Evolutionary conservation across 495 filamentous ascomycete species (phyloP).

Genomic region (Aspergillus sparsus): DNA sequence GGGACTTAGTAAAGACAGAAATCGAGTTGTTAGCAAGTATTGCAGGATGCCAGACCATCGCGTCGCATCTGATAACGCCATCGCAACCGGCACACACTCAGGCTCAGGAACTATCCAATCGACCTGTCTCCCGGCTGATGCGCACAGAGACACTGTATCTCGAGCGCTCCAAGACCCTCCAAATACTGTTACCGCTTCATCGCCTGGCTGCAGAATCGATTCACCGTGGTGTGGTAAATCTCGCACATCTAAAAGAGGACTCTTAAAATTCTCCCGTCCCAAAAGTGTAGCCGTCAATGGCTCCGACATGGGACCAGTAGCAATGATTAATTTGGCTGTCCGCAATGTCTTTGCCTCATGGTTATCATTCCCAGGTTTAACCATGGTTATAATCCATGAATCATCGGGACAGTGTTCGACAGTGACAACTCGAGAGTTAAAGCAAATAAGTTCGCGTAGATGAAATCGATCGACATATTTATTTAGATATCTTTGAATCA

Average conservation of each 20-base stretch:
- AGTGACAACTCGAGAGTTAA: conserved; percentile 1
- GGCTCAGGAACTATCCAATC: conserved; percentile 5
- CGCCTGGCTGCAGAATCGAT: background rate
- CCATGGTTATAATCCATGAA: conserved; percentile 2
- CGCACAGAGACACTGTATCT: conserved; percentile 2
- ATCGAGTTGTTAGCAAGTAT: background rate
- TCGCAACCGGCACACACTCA: background rate
- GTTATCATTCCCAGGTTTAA: background rate
- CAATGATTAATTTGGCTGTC: background rate
- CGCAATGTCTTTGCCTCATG: background rate
- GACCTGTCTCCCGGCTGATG: background rate
- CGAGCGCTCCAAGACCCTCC: background rate
- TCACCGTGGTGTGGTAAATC: conserved; percentile 6
- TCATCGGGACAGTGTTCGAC: background rate
- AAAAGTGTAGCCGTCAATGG: background rate
- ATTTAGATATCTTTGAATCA: conserved; percentile 58
- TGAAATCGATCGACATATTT: conserved; percentile 34
- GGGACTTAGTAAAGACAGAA: background rate
- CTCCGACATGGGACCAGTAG: background rate
- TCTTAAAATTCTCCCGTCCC: background rate
- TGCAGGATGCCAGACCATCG: background rate
- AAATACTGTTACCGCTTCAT: background rate
- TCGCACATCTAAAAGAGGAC: background rate
- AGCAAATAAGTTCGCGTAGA: background rate
- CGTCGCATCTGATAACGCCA: conserved; percentile 1